Evolutionary conservation across 2,329 filamentous ascomycete genomes (phyloP).

Genomic region (Arthroderma sp.): DNA sequence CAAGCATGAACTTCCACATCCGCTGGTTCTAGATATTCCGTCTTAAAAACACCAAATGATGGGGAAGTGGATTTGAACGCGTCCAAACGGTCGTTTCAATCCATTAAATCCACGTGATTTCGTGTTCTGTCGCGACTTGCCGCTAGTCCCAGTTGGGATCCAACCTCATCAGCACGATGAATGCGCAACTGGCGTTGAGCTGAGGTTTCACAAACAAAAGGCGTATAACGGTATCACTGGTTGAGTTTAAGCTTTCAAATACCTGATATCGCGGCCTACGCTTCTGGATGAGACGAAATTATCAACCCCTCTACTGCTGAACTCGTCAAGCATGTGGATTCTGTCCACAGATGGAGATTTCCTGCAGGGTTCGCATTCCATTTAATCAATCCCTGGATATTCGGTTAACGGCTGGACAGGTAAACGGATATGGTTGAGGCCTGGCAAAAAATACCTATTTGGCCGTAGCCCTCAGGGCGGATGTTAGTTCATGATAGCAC

Average conservation of each 20-base stretch:
- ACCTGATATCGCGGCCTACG: too few species aligned
- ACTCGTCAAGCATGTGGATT: slow-evolving; percentile 45
- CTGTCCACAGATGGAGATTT: slow-evolving; percentile 41
- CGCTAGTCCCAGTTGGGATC: background rate
- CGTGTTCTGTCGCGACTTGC: background rate
- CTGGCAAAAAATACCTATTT: slow-evolving; percentile 73
- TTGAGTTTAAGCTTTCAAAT: too few species aligned
- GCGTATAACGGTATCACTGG: too few species aligned
- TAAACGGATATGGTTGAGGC: slow-evolving; percentile 69
- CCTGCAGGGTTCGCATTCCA: slow-evolving; percentile 26
- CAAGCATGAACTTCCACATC: background rate
- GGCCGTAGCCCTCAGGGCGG: slow-evolving; percentile 54
- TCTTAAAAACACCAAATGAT: background rate
- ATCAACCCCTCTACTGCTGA: background rate
- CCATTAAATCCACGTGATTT: background rate
- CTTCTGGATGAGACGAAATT: too few species aligned
- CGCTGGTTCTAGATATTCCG: background rate
- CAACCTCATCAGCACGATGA: too few species aligned
- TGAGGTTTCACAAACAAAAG: too few species aligned
- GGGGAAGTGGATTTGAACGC: too few species aligned
- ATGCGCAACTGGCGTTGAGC: too few species aligned
- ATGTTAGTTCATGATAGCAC: slow-evolving; percentile 10
- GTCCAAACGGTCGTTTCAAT: too few species aligned
- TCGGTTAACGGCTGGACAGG: slow-evolving; percentile 30
- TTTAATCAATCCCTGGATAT: slow-evolving; percentile 33